Conservation (phyloP, 257 asterid genomes). For the Solanum infundibuliforme region DNA sequence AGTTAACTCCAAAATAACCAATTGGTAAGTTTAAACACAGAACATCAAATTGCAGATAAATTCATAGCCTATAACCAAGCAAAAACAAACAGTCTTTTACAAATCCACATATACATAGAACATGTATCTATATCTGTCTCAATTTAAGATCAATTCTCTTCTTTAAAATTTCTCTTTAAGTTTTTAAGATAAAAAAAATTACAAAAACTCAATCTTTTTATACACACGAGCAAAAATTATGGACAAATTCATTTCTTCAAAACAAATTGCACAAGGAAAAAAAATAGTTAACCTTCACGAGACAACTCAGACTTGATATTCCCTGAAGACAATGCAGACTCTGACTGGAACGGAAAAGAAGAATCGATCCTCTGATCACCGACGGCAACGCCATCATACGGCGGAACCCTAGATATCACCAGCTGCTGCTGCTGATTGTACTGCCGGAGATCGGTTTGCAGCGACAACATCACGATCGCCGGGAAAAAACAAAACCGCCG, state of each 20-base stretch:
- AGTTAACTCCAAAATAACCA: neutral
- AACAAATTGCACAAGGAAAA: neutral
- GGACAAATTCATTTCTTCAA: neutral
- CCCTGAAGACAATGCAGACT: slow-evolving; percentile 21
- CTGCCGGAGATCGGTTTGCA: slow-evolving; percentile 84
- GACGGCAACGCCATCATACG: slow-evolving; percentile 9
- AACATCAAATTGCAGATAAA: neutral
- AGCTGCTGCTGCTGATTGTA: slow-evolving; percentile 39
- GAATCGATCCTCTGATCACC: slow-evolving; percentile 26
- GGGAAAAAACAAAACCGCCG: neutral
- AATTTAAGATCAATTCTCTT: neutral
- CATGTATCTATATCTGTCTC: neutral
- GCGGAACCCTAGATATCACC: slow-evolving; percentile 42
- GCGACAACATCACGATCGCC: slow-evolving; percentile 55
- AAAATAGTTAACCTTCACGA: slow-evolving; percentile 41
- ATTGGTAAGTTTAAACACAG: neutral
- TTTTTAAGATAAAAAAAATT: neutral
- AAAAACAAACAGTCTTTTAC: neutral
- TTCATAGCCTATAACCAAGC: neutral
- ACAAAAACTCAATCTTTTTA: neutral
- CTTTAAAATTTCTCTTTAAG: neutral
- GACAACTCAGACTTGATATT: slow-evolving; percentile 48
- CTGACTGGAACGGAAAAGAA: slow-evolving; percentile 10
- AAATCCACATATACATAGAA: neutral
- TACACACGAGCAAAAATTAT: neutral